Evolutionary conservation across 495 filamentous ascomycete species (phyloP).

Genomic region (Xylaria intraflava): DNA sequence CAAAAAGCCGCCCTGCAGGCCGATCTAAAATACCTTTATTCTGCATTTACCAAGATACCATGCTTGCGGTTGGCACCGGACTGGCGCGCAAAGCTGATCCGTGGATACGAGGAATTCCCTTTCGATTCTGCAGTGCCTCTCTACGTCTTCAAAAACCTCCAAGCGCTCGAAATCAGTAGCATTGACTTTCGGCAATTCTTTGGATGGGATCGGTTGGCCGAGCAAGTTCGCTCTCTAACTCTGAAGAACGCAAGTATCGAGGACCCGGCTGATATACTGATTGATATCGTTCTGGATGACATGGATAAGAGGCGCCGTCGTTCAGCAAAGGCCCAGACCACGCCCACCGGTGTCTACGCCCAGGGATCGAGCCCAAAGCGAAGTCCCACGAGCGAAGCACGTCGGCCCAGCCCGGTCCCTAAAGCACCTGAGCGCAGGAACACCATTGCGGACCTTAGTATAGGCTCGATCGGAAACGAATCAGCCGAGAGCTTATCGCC

Average conservation of each 20-base stretch:
- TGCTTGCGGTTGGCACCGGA: slow-evolving; percentile 83
- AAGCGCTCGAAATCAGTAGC: slow-evolving; percentile 85
- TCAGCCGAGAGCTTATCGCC: slow-evolving; percentile 26
- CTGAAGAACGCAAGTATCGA: slow-evolving; percentile 82
- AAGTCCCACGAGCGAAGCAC: slow-evolving; percentile 53
- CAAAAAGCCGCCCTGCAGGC: slow-evolving; percentile 76
- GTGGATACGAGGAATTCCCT: slow-evolving; percentile 94
- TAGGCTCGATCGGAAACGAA: slow-evolving; percentile 42
- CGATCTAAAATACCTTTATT: slow-evolving; percentile 93
- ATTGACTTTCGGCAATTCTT: slow-evolving; percentile 95
- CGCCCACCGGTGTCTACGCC: slow-evolving; percentile 62
- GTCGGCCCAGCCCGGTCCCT: slow-evolving; percentile 53
- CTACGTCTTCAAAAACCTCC: slow-evolving; percentile 91
- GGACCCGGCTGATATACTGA: slow-evolving; percentile 82
- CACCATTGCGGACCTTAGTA: slow-evolving; percentile 37
- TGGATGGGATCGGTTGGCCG: slow-evolving; percentile 89
- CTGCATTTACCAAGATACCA: slow-evolving; percentile 96
- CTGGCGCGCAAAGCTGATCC: slow-evolving; percentile 78
- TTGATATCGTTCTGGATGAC: slow-evolving; percentile 90
- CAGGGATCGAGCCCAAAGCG: slow-evolving; percentile 52
- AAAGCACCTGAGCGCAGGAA: slow-evolving; percentile 55
- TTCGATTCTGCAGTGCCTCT: slow-evolving; percentile 97
- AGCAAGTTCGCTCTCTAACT: slow-evolving; percentile 84
- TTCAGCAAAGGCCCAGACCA: slow-evolving; percentile 76
- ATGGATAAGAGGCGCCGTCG: slow-evolving; percentile 84